These are phyloP conservation scores for Mycena metata DNA, from an alignment of 768 basidiomycete species.

Conservation along the genomic window DNA sequence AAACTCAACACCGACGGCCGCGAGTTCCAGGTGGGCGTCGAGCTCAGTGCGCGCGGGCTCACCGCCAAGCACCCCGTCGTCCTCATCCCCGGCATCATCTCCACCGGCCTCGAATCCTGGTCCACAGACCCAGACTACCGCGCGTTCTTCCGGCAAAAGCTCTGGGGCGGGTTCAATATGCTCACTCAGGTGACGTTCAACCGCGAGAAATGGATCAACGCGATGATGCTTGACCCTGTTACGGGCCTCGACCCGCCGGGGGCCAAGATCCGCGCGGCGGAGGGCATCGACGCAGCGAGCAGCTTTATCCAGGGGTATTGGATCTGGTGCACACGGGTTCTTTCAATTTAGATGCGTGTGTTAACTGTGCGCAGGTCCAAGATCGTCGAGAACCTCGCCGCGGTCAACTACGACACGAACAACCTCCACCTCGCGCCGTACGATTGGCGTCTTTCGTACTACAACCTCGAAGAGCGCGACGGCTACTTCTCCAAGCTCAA, in stretches of 20 bases:
- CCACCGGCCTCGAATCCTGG: conserved; percentile 95
- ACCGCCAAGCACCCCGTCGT: conserved; percentile 83
- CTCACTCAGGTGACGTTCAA: conserved; percentile 86
- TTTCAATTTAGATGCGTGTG: conserved; percentile 9
- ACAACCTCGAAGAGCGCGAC: conserved; percentile 93
- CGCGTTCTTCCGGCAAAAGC: conserved; percentile 91
- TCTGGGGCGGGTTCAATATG: conserved; percentile 87
- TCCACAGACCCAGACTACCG: conserved; percentile 88
- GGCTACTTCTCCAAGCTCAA: conserved; percentile 91
- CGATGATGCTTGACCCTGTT: conserved; percentile 90
- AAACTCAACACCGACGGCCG: conserved; percentile 85
- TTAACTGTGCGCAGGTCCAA: conserved; percentile 70
- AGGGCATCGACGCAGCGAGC: conserved; percentile 92
- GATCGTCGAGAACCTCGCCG: conserved; percentile 94
- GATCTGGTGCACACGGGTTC: conserved; percentile 76
- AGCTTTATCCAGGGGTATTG: conserved; percentile 93
- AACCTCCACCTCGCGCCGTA: conserved; percentile 89
- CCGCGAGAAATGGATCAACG: conserved; percentile 89
- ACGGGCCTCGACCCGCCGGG: conserved; percentile 92
- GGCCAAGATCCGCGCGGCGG: conserved; percentile 90
- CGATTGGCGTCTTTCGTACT: conserved; percentile 91
- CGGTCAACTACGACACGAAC: conserved; percentile 92
- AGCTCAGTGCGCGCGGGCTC: conserved; percentile 72
- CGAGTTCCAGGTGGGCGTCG: conserved; percentile 84
- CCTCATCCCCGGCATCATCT: conserved; percentile 91